These are phyloP conservation scores for Alternaria atra DNA, from an alignment of 2,329 filamentous ascomycete genomes.

Conservation along the genomic window DNA sequence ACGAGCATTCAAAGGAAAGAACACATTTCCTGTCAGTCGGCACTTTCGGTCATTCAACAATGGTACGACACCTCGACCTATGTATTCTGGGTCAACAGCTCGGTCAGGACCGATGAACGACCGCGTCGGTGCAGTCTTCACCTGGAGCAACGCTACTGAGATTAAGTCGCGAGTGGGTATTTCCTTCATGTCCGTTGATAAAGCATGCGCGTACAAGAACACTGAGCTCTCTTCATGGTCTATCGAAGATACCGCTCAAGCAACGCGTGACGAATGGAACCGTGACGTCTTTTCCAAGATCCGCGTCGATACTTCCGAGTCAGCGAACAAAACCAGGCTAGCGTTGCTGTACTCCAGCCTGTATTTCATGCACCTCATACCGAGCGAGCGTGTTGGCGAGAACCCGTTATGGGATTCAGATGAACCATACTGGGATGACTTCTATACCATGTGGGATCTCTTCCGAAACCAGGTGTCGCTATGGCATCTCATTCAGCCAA, in stretches of 20 bases:
- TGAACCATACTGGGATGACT: slow-evolving; percentile 75
- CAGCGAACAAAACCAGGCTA: slow-evolving; percentile 44
- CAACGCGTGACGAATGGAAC: slow-evolving; percentile 58
- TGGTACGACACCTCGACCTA: slow-evolving; percentile 40
- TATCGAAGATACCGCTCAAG: slow-evolving; percentile 52
- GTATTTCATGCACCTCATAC: slow-evolving; percentile 51
- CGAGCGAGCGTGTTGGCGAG: slow-evolving; percentile 61
- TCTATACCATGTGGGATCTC: slow-evolving; percentile 78
- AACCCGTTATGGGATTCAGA: slow-evolving; percentile 73
- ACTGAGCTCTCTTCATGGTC: slow-evolving; percentile 57
- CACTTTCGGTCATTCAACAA: slow-evolving; percentile 46
- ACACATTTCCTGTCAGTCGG: slow-evolving; percentile 49
- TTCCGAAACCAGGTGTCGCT: slow-evolving; percentile 63
- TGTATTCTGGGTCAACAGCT: slow-evolving; percentile 37
- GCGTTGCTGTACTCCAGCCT: slow-evolving; percentile 46
- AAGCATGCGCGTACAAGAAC: slow-evolving; percentile 60
- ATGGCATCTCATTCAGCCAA: slow-evolving; percentile 70
- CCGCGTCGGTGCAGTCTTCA: slow-evolving; percentile 62
- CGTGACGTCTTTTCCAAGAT: slow-evolving; percentile 68
- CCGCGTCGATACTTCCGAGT: slow-evolving; percentile 37
- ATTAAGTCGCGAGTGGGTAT: slow-evolving; percentile 62
- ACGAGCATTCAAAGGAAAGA: slow-evolving; percentile 44
- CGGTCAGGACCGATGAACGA: slow-evolving; percentile 48
- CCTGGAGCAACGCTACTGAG: slow-evolving; percentile 52
- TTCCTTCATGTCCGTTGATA: slow-evolving; percentile 56